phyloP scores from a whole-genome alignment of 805 yeast genomes.

The Teunomyces funiuensis region DNA sequence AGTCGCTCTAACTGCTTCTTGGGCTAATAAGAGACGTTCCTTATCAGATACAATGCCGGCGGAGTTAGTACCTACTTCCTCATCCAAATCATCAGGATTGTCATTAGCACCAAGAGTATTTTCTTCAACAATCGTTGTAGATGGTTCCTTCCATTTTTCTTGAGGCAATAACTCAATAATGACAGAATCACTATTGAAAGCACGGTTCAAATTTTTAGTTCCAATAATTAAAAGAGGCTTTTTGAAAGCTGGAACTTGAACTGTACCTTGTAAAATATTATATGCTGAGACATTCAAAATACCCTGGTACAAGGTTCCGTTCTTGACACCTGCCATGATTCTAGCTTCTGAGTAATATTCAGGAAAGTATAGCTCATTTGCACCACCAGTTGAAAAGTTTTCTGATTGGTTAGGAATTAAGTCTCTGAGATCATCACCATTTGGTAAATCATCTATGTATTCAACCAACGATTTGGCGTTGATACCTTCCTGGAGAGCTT shows the following conservation, averaged over 20 bases:
- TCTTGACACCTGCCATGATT: constrained; percentile 85
- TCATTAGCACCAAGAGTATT: constrained; percentile 59
- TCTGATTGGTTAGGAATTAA: constrained; percentile 62
- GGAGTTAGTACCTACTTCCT: constrained; percentile 9
- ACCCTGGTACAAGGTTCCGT: constrained; percentile 87
- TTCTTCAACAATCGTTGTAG: constrained; percentile 77
- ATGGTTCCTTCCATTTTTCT: constrained; percentile 83
- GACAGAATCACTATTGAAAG: constrained; percentile 89
- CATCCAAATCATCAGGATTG: constrained; percentile 52
- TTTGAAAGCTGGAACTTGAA: constrained; percentile 67
- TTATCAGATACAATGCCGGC: constrained; percentile 55
- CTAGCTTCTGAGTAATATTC: constrained; percentile 80
- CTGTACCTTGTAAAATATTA: constrained; percentile 85
- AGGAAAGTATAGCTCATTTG: constrained; percentile 60
- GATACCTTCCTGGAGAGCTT: constrained; percentile 56
- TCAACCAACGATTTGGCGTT: constrained; percentile 57
- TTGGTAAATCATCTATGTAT: constrained; percentile 71
- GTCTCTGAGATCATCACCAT: constrained; percentile 73
- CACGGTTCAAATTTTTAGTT: constrained; percentile 80
- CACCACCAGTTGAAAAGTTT: constrained; percentile 26
- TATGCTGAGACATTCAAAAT: constrained; percentile 75
- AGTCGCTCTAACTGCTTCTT: constrained; percentile 70
- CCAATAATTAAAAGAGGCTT: constrained; percentile 84
- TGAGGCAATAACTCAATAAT: constrained; percentile 87
- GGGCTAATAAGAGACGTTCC: constrained; percentile 70